phyloP scores from a whole-genome alignment of 305 asterid species.

The Fraxinus xanthoxyloides region DNA sequence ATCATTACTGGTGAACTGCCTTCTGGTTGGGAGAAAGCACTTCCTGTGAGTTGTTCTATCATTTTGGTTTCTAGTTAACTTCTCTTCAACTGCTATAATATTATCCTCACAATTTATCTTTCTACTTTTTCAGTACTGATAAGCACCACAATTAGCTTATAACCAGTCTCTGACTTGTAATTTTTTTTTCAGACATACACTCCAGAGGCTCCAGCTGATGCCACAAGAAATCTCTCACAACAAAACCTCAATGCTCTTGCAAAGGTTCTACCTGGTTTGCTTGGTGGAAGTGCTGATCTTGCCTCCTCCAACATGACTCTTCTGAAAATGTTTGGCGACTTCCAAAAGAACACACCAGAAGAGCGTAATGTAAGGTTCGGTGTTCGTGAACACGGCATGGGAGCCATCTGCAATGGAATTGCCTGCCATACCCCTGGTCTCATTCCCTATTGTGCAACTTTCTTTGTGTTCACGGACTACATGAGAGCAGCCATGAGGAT shows the following conservation, averaged over 20 bases:
- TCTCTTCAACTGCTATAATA: not conserved
- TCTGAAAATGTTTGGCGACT: constrained; percentile 77
- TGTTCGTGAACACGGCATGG: constrained; percentile 94
- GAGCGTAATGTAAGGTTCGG: constrained; percentile 90
- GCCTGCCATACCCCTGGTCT: constrained; percentile 83
- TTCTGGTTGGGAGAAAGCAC: constrained; percentile 73
- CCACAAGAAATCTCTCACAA: constrained; percentile 87
- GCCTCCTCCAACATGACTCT: constrained; percentile 99
- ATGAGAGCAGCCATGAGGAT: constrained; percentile 90
- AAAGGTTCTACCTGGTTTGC: constrained; percentile 86
- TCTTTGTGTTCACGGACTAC: constrained; percentile 95
- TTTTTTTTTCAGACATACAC: constrained; percentile 68
- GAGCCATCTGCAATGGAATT: constrained; percentile 87
- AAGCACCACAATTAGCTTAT: not conserved
- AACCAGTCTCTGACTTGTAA: not conserved
- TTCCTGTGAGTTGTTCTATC: constrained; percentile 65
- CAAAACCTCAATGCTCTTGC: constrained; percentile 80
- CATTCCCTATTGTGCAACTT: constrained; percentile 92
- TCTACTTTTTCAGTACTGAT: not conserved
- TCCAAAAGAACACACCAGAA: constrained; percentile 83
- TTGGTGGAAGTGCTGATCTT: constrained; percentile 97
- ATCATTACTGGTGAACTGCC: constrained; percentile 69
- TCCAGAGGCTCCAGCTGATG: constrained; percentile 82
- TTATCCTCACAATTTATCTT: not conserved
- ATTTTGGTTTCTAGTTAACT: not conserved